Base-by-base conservation (phyloP, 768 basidiomycete species). In the Hericium alpestre region DNA sequence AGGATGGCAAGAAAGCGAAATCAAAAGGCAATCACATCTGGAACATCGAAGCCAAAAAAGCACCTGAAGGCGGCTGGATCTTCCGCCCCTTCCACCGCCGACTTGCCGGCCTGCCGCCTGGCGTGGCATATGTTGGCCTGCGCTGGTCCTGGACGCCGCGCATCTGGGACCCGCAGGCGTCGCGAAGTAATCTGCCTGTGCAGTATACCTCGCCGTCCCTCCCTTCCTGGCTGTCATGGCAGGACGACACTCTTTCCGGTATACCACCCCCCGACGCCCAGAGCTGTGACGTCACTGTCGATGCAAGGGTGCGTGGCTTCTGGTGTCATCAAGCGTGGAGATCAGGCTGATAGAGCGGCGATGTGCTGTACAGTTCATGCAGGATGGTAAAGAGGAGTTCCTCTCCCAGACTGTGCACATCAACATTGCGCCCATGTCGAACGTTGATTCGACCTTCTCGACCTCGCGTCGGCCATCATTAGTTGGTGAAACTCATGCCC, bases 1-100 rank as follows among this genome's bases (percentile, higher is more conserved):
- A 97, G 66, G 95, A 98, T 68, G 95, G 95, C 38, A 97, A 97
- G 72, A 99, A 99, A 73, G 90, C 94, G 22, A 99, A 99, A 72
- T 94, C 92, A 55, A 96, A 96, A 75, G 95, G 95, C 50, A 99
- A 99, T 72, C 95, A 98, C 65, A 96, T 97, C 63, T 99, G 95
- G 95, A 94, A 93, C 66, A 87, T 98, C 53, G 92, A 97, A 65
- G 95, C 93, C n/a, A 90, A 82, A 73, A 94, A 90, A 70, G 67
- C 73, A 22, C 74, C 74, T 22, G 88, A 88, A 51, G 81, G 86
- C 43, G 74, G 79, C 61, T 97, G 93, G 93, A 77, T 82, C 54
- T 96, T 95, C 73, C 80, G 91, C 53, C 85, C 90, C 12, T 96
- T 95, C 73, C 76, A 86, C 65, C 84, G 93, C 56, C 87, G 86